Base-by-base conservation (phyloP, 257 asterid genomes). In the Linderniella brevidens region DNA sequence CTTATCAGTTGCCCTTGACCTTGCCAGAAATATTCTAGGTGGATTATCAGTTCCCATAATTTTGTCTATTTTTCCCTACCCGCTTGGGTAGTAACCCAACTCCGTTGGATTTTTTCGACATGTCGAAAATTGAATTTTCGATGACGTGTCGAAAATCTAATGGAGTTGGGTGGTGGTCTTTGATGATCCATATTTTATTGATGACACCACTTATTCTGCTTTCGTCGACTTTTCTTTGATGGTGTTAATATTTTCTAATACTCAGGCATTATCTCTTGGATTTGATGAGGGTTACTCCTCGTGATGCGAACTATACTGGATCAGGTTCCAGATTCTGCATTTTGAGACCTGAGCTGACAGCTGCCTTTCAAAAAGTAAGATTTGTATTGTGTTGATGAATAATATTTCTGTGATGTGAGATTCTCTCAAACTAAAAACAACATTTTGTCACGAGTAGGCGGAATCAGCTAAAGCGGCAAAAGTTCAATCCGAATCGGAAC, bases 261-360 rank as follows among this genome's bases (percentile, higher is more conserved):
- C 42, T 51, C 77, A 86, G 97, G 77, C 92, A 79, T 60, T 86
- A 86, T 69, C 92, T 86, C 41, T 69, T 86, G 85, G 94, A 86
- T 59, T 64, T 86, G 78, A 79, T 82, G 97, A 82, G 97, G 67
- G 86, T 73, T 73, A 86, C 97, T 64, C 97, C 97, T 54, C 95
- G 97, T 56, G 97, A 86, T 73, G 94, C 93, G 62, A 86, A 86
- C 61, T 77, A 67, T 61, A 75, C 52, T 11, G 92, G 85, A 48
- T 55, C 82, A 39, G 92, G 80, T 64, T 79, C 94, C 53, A 77
- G 85, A 70, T 86, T 79, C 74, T 79, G 88, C 64, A 82, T 82
- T 62, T 66, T 86, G 74, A 80, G 97, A 64, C 92, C 93, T 66
- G 97, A 86, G 57, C 72, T 86, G 61, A 73, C 79, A 47, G 61